Evolutionary conservation across 495 filamentous ascomycete genomes (phyloP).

Genomic region (Darksidea phi): DNA sequence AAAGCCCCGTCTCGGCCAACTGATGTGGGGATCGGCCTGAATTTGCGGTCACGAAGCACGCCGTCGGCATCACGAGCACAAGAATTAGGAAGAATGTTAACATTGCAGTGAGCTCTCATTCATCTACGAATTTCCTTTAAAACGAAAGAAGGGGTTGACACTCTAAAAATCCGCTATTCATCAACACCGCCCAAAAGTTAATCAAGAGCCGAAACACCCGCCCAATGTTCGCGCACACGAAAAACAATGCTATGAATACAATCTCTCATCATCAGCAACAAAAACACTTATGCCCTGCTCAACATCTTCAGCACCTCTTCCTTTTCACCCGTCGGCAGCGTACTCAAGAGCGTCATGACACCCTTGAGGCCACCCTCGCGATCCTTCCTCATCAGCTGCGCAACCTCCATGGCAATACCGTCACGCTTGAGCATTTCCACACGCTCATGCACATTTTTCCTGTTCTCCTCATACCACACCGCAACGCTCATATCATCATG

Average conservation of each 20-base stretch:
- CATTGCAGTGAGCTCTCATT: no score
- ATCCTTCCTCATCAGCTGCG: conserved; percentile 68
- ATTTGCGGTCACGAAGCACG: no score
- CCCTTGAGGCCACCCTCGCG: conserved; percentile 81
- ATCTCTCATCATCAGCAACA: background rate
- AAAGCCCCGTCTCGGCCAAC: no score
- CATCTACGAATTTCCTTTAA: no score
- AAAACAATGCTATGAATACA: conserved; percentile 10
- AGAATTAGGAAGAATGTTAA: no score
- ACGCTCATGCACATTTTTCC: conserved; percentile 73
- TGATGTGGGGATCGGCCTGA: no score
- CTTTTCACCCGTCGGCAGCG: conserved; percentile 82
- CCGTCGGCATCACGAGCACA: no score
- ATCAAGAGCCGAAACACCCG: background rate
- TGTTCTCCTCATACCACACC: conserved; percentile 96
- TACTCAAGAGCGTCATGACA: conserved; percentile 76
- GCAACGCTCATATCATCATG: conserved; percentile 78
- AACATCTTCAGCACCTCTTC: conserved; percentile 75
- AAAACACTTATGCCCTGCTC: conserved; percentile 31
- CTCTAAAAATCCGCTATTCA: no score
- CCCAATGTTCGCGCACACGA: background rate
- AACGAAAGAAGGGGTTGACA: no score
- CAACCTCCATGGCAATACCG: conserved; percentile 73
- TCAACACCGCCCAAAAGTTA: background rate
- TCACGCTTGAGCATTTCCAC: conserved; percentile 78